These are phyloP conservation scores for Penicillium polonicum DNA, from an alignment of 2,329 filamentous ascomycete species.

Conservation along the genomic window DNA sequence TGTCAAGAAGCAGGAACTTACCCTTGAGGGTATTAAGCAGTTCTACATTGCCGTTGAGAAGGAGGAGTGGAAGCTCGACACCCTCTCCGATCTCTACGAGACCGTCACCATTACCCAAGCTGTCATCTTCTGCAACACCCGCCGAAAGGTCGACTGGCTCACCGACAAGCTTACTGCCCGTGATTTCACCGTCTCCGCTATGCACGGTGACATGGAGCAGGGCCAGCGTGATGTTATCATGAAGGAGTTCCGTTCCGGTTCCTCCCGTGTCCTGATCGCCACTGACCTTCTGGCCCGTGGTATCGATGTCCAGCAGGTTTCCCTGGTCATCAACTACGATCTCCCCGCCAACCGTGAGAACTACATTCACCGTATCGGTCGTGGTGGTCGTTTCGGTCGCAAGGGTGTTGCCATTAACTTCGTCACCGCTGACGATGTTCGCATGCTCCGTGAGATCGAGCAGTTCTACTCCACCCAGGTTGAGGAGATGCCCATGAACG, in stretches of 20 bases:
- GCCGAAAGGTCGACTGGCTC: constrained; percentile 98
- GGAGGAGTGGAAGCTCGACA: constrained; percentile 99
- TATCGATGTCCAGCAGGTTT: constrained; percentile 98
- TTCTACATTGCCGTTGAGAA: constrained; percentile 99
- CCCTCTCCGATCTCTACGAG: constrained; percentile 96
- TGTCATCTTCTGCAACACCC: constrained; percentile 99
- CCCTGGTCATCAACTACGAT: constrained; percentile 98
- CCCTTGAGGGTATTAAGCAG: constrained; percentile 94
- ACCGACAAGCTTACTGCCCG: constrained; percentile 99
- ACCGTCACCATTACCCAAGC: constrained; percentile 98
- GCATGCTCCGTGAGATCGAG: constrained; percentile 96
- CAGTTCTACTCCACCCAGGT: constrained; percentile 96
- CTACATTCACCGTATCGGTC: constrained; percentile 97
- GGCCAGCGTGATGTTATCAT: constrained; percentile 98
- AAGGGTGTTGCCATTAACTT: constrained; percentile 99
- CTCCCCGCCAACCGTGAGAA: constrained; percentile 98
- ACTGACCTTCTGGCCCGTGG: constrained; percentile 98
- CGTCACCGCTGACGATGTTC: constrained; percentile 95
- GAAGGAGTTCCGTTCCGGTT: constrained; percentile 97
- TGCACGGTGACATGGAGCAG: constrained; percentile 99
- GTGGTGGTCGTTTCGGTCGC: constrained; percentile 90
- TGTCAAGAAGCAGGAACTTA: constrained; percentile 64
- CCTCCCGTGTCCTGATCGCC: constrained; percentile 92
- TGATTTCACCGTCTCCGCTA: constrained; percentile 97
- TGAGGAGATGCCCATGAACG: constrained; percentile 99